phyloP scores from a whole-genome alignment of 805 yeast species.

The Wickerhamomyces hampshirensis region DNA sequence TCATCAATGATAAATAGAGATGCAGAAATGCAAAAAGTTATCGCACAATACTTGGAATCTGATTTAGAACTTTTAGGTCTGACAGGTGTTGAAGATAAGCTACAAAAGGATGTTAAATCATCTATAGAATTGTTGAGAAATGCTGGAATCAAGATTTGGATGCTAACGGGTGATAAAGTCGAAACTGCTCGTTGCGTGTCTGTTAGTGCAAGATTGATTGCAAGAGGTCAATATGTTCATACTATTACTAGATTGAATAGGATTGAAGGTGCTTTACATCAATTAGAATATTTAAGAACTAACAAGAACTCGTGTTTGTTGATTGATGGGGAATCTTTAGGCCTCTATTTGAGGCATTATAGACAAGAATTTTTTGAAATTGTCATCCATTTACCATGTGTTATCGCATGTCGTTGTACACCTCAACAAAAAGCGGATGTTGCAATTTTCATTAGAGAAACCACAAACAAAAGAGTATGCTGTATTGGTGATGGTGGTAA shows the following conservation, averaged over 20 bases:
- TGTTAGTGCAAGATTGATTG: conserved; percentile 86
- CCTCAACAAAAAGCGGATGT: conserved; percentile 99
- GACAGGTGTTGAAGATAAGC: conserved; percentile 96
- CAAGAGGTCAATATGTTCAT: conserved; percentile 92
- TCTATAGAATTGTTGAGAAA: conserved; percentile 89
- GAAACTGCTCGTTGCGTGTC: conserved; percentile 98
- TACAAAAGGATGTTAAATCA: conserved; percentile 86
- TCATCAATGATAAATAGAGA: conserved; percentile 81
- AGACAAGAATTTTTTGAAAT: conserved; percentile 70
- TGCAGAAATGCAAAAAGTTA: conserved; percentile 58
- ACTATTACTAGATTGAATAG: conserved; percentile 62
- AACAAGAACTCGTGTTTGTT: conserved; percentile 65
- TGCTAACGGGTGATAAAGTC: conserved; percentile 98
- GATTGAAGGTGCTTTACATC: conserved; percentile 62
- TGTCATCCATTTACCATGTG: conserved; percentile 80
- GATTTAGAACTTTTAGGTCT: conserved; percentile 84
- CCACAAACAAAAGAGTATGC: conserved; percentile 87
- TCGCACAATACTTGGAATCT: conserved; percentile 67
- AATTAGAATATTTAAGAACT: conserved; percentile 64
- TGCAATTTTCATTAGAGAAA: conserved; percentile 69
- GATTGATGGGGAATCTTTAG: conserved; percentile 91
- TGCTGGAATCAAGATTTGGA: conserved; percentile 98
- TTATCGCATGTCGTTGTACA: conserved; percentile 97
- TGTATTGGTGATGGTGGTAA: conserved; percentile 99
- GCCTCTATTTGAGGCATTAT: conserved; percentile 57